Evolutionary conservation across 2,329 filamentous ascomycete species (phyloP).

Genomic region (Madurella mycetomatis): DNA sequence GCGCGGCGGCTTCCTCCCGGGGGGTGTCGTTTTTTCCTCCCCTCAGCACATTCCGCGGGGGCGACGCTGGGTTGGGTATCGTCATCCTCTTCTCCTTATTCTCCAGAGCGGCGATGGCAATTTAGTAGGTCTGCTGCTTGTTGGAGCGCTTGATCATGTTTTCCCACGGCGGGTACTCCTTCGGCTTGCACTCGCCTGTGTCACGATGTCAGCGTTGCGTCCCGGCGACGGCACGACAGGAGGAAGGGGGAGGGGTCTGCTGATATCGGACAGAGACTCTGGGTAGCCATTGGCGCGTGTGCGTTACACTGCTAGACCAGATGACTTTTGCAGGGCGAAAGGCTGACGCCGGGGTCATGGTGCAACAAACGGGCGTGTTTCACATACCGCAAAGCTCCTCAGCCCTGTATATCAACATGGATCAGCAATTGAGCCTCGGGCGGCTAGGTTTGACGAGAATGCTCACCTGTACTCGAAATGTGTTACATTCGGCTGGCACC

Average conservation of each 20-base stretch:
- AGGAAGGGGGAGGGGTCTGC: not conserved
- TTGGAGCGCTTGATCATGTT: conserved; percentile 35
- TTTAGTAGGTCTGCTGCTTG: conserved; percentile 24
- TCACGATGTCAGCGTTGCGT: conserved; percentile 6
- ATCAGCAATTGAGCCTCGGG: not conserved
- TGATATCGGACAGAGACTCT: not conserved
- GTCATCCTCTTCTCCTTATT: not conserved
- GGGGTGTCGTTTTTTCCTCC: too few species aligned
- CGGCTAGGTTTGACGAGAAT: conserved; percentile 6
- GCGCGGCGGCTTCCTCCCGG: too few species aligned
- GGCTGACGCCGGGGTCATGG: not conserved
- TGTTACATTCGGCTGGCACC: conserved; percentile 33
- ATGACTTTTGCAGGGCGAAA: not conserved
- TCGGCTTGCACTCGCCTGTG: conserved; percentile 37
- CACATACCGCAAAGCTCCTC: conserved; percentile 31
- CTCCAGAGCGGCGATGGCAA: not conserved
- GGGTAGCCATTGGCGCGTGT: not conserved
- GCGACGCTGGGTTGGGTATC: not conserved
- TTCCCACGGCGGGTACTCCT: conserved; percentile 34
- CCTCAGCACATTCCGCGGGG: too few species aligned
- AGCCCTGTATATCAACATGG: conserved; percentile 21
- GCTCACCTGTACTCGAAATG: conserved; percentile 30
- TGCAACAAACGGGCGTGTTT: not conserved
- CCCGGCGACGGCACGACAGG: not conserved
- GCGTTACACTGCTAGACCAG: not conserved